Percentiles rank a stretch among this genome's conserved stretches.
phyloP scores from a whole-genome alignment of 2,329 filamentous ascomycete genomes.

The Microcyclosporella mali region DNA sequence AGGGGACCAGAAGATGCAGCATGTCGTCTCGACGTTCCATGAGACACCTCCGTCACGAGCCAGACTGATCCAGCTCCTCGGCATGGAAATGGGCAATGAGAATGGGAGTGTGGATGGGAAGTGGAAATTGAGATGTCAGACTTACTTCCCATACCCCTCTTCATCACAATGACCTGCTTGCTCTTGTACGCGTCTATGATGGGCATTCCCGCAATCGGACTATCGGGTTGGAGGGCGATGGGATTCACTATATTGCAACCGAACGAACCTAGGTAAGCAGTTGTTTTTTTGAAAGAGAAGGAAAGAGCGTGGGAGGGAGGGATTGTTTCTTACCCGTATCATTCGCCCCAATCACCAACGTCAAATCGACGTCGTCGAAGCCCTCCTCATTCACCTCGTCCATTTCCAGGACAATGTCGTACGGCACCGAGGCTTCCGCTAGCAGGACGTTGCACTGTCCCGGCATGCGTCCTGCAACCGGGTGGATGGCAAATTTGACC shows the following conservation, averaged over 20 bases:
- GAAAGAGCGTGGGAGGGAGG: too few species aligned
- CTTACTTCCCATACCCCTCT: conserved; percentile 70
- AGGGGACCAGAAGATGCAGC: too few species aligned
- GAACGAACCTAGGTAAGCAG: conserved; percentile 8
- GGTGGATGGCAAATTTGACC: conserved; percentile 71
- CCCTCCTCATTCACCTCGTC: conserved; percentile 87
- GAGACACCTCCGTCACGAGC: too few species aligned
- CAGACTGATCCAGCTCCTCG: too few species aligned
- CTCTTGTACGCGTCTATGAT: conserved; percentile 91
- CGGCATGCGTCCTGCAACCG: conserved; percentile 85
- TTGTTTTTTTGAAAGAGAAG: neutral
- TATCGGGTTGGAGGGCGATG: conserved; percentile 28
- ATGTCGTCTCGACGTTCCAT: too few species aligned
- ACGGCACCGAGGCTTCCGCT: conserved; percentile 80
- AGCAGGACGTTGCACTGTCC: conserved; percentile 88
- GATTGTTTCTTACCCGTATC: conserved; percentile 91
- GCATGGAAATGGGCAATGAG: too few species aligned
- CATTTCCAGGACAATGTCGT: conserved; percentile 91
- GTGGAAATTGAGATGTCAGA: too few species aligned
- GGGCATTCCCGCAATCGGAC: conserved; percentile 85
- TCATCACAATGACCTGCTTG: conserved; percentile 90
- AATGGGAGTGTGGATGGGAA: too few species aligned
- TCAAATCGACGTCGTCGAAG: conserved; percentile 77
- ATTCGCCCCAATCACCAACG: conserved; percentile 79
- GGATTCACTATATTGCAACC: too few species aligned